Percentiles rank a stretch among this genome's conserved stretches.
phyloP scores from a whole-genome alignment of 192 early-diverging fungal species.

The Coemansia sp. region DNA sequence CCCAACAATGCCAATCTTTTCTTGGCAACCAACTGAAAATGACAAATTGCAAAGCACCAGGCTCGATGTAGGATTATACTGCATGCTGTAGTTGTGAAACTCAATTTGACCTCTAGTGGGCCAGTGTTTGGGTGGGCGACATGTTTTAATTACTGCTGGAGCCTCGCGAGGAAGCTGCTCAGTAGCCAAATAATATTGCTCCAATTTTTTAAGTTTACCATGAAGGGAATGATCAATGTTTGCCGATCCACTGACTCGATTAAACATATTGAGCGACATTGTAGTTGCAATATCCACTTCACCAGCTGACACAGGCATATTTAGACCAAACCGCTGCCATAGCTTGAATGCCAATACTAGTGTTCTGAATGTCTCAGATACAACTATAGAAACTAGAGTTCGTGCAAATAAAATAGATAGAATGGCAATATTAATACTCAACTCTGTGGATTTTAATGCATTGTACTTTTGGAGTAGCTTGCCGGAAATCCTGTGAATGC shows the following conservation, averaged over 20 bases:
- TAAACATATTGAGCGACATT: not conserved
- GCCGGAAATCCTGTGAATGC: no score
- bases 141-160: conserved; percentile 58
- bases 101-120: conserved; percentile 69
- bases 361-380: no score
- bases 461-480: no score
- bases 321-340: not conserved
- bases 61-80: conserved; percentile 2
- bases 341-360: no score
- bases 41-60: conserved; percentile 45
- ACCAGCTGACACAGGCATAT: not conserved
- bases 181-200: no score
- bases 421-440: no score
- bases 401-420: no score
- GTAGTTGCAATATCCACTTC: conserved; percentile 13
- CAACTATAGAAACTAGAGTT: no score
- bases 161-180: conserved; percentile 54
- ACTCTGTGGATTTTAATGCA: no score
- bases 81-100: conserved; percentile 30
- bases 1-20: conserved; percentile 85
- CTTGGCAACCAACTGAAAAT: conserved; percentile 57
- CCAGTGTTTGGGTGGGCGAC: conserved; percentile 59
- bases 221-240: not conserved
- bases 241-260: not conserved
- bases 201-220: not conserved